Percentiles rank a stretch among this genome's conserved stretches.
phyloP scores from a whole-genome alignment of 2,329 filamentous ascomycete species.

The Hypomyces perniciosus region DNA sequence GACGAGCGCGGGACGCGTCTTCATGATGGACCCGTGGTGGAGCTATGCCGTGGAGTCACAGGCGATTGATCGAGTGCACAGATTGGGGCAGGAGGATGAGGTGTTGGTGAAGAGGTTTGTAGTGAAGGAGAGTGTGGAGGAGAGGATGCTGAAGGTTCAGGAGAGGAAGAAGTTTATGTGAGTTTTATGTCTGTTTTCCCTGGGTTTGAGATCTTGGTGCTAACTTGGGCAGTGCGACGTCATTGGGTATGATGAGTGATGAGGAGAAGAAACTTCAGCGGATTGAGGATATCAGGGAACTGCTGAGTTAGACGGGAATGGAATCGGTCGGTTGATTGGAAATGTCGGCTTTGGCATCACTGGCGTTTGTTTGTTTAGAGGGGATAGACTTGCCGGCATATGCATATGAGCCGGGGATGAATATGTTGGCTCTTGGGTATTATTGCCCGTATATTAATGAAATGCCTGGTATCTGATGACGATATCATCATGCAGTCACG shows the following conservation, averaged over 20 bases:
- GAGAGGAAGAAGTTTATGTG: conserved; percentile 94
- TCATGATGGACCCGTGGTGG: conserved; percentile 99
- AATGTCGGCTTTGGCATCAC: background rate
- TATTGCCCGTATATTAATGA: too few species aligned
- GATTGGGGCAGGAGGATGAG: conserved; percentile 86
- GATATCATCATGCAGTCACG: too few species aligned
- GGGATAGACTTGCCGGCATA: too few species aligned
- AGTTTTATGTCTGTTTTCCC: conserved; percentile 35
- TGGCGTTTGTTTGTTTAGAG: background rate
- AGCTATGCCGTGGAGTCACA: conserved; percentile 94
- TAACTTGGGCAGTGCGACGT: conserved; percentile 63
- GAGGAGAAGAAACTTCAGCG: conserved; percentile 86
- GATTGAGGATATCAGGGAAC: conserved; percentile 89
- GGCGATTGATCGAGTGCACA: conserved; percentile 93
- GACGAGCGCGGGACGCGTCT: conserved; percentile 82
- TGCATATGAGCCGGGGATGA: background rate
- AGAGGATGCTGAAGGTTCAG: conserved; percentile 89
- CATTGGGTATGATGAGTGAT: conserved; percentile 88
- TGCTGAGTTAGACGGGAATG: conserved; percentile 54
- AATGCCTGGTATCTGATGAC: too few species aligned
- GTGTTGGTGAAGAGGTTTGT: conserved; percentile 87
- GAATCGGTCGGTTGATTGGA: background rate
- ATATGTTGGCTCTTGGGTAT: background rate
- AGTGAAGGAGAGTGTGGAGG: conserved; percentile 85
- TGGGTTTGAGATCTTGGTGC: background rate